A percentile compares a stretch with the other conserved stretches of the same genome.
phyloP scores from a whole-genome alignment of 139 green algal genomes.

The Coccomyxa sp. region DNA sequence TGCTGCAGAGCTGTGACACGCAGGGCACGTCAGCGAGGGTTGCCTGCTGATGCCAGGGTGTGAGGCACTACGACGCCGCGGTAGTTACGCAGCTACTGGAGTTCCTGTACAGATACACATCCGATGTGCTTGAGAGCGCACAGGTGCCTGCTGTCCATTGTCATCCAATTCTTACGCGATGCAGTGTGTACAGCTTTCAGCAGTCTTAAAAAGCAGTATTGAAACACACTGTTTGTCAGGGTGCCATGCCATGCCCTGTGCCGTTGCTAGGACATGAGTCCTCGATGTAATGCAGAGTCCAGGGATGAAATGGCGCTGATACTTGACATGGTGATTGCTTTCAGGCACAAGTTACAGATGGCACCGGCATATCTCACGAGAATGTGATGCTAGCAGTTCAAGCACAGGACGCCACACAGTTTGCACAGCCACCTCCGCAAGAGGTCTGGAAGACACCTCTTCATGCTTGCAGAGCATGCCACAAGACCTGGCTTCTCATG shows the following conservation, averaged over 20 bases:
- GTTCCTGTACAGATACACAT: constrained; percentile 75
- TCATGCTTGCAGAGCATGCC: background rate
- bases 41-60: constrained; percentile 36
- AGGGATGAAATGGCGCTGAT: background rate
- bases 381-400: constrained; percentile 69
- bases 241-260: background rate
- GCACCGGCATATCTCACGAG: constrained; percentile 41
- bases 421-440: constrained; percentile 41
- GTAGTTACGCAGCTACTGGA: constrained; percentile 76
- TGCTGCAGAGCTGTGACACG: background rate
- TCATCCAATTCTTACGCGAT: too few species aligned
- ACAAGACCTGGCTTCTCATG: background rate
- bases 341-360: background rate
- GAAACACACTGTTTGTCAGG: too few species aligned
- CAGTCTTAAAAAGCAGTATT: too few species aligned
- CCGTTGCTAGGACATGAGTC: background rate
- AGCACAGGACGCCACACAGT: constrained; percentile 22
- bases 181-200: too few species aligned
- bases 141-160: constrained; percentile 29
- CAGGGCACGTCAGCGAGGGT: background rate
- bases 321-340: background rate
- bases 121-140: constrained; percentile 70
- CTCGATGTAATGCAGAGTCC: background rate
- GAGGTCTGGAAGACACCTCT: constrained; percentile 14
- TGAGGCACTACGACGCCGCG: constrained; percentile 71